Conservation (phyloP, 768 basidiomycete genomes). For the Sporobolomyces roseus region DNA sequence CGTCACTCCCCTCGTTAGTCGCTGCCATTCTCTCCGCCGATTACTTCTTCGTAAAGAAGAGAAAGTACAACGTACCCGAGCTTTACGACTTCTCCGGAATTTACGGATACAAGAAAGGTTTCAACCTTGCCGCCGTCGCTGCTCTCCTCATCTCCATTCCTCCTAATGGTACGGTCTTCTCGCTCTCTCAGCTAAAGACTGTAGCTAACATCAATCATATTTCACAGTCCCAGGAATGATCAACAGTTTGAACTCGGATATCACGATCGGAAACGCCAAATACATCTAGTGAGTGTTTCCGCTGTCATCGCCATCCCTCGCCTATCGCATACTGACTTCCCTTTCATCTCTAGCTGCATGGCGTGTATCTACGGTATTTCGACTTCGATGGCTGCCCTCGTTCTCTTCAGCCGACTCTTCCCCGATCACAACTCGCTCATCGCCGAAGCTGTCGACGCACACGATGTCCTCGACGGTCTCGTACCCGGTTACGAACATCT, state of each 20-base stretch:
- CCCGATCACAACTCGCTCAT: slow-evolving; percentile 28
- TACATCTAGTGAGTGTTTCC: slow-evolving; percentile 39
- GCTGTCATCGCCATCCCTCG: too few relatives aligned
- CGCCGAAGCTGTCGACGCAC: slow-evolving; percentile 20
- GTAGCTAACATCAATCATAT: too few relatives aligned
- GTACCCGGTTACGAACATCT: slow-evolving; percentile 34
- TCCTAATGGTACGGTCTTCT: too few relatives aligned
- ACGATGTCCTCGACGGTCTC: slow-evolving; percentile 34
- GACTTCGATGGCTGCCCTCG: slow-evolving; percentile 11
- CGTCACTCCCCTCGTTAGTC: slow-evolving; percentile 54
- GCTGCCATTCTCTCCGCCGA: slow-evolving; percentile 66
- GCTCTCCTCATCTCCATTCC: slow-evolving; percentile 66
- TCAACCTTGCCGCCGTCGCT: slow-evolving; percentile 72
- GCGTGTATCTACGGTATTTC: too few relatives aligned
- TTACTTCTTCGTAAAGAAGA: slow-evolving; percentile 72
- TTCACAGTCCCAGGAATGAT: slow-evolving; percentile 45
- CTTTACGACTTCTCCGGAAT: slow-evolving; percentile 72
- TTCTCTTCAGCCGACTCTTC: slow-evolving; percentile 24
- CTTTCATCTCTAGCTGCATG: too few relatives aligned
- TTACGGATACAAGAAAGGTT: slow-evolving; percentile 16
- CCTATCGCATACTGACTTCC: slow-evolving; percentile 12
- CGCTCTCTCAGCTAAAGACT: too few relatives aligned
- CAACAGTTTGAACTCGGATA: slow-evolving; percentile 63
- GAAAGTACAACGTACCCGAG: slow-evolving; percentile 72
- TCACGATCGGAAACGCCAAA: slow-evolving; percentile 56